Evolutionary conservation across 306 rosid species (phyloP), one percentile per base, ranked within the genome.

Genomic region (Cicer chorassanicum): DNA sequence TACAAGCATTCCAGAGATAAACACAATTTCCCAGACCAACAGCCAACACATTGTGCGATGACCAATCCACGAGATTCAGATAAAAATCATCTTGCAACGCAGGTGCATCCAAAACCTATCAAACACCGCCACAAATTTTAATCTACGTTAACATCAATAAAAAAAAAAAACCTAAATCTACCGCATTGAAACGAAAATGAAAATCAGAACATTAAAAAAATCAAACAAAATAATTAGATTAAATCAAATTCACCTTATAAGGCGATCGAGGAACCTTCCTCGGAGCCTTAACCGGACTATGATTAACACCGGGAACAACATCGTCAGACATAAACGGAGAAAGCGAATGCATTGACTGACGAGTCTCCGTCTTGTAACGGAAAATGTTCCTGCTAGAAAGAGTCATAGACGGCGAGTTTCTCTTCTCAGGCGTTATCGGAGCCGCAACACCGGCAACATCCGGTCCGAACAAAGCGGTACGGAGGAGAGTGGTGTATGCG

Each of bases 1-100:
- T 95, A 66, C 97, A 92, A 73, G 99, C 99, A 87, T 95, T 92
- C 99, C 99, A 95, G 62, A 95, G 87, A 82, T 95, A 95, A 85
- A 95, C 98, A 78, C 97, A 95, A 72, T 91, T 92, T 8, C 98
- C 98, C 82, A 95, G 79, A 36, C 99, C 99, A 62, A 95, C 99
- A 43, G 98, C 98, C 68, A 95, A 74, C 54, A 95, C 96, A 81
- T 95, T 95, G 77, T 95, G 86, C 36, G 97, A 85, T 81, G 99
- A 95, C 99, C 99, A 95, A 83, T 92, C 99, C 70, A 95, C 98
- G 1, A 95, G 96, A 86, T 95, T 95, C 81, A 95, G 78, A 82
- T 95, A 95, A 78, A 95, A 95, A 79, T 95, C 98, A 39, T 95
- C 99, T 84, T 92, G 98, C 86, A 95, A 73, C 7, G 98, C 99